phyloP scores from a whole-genome alignment of 352 stramenopile genomes.

The Discostella stelligera region DNA sequence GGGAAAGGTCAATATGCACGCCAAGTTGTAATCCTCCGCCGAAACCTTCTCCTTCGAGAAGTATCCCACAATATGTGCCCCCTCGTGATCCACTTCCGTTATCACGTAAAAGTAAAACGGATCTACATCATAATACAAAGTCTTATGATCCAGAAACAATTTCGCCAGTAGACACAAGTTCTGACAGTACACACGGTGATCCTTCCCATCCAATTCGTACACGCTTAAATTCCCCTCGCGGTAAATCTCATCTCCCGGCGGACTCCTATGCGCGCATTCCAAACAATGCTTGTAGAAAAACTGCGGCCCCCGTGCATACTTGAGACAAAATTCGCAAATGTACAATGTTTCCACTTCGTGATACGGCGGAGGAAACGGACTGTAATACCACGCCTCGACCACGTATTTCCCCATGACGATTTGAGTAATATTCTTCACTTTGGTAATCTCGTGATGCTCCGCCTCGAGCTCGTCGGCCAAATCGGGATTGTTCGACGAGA shows the following conservation, averaged over 20 bases:
- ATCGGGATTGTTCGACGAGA: conserved; percentile 63
- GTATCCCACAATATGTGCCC: conserved; percentile 96
- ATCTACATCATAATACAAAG: conserved; percentile 99
- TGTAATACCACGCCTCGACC: conserved; percentile 92
- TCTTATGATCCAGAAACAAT: conserved; percentile 99
- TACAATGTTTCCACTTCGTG: conserved; percentile 82
- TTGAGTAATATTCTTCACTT: conserved; percentile 89
- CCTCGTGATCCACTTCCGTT: conserved; percentile 88
- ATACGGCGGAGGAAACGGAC: conserved; percentile 87
- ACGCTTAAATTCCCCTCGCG: conserved; percentile 92
- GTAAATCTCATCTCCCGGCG: conserved; percentile 91
- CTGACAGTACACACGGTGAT: conserved; percentile 97
- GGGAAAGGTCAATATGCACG: conserved; percentile 99
- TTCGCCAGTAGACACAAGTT: conserved; percentile 98
- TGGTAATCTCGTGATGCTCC: conserved; percentile 90
- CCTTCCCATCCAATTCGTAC: conserved; percentile 96
- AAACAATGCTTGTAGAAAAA: conserved; percentile 76
- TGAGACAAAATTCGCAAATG: conserved; percentile 89
- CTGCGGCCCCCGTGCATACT: conserved; percentile 84
- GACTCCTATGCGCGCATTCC: conserved; percentile 60
- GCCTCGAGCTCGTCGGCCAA: conserved; percentile 81
- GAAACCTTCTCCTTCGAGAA: conserved; percentile 99
- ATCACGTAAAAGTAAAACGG: conserved; percentile 99
- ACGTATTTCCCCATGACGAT: conserved; percentile 86
- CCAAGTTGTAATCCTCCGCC: conserved; percentile 97